Evolutionary conservation across 441 rosid genomes (phyloP), one percentile per base, ranked within the genome.

Genomic region (Arabidopsis lyrata): DNA sequence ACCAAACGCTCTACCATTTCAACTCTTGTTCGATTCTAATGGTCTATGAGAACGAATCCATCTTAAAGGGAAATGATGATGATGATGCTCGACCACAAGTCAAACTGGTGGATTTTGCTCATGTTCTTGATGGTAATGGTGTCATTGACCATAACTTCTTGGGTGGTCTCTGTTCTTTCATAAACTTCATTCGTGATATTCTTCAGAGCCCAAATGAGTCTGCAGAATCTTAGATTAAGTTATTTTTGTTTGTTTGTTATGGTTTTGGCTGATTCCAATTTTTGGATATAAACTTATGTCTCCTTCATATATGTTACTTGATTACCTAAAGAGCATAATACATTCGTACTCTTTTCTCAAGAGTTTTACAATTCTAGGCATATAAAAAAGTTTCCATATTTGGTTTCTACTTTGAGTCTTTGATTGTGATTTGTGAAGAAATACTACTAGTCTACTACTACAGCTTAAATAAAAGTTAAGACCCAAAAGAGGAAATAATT

Each of bases 81-180:
- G 55, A 8, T 59, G 52, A 64, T 72, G 75, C 83, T 56, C 63
- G 78, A 35, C 84, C 87, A 27, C 77, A 77, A 78, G 82, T 91
- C 9, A 93, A 90, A 77, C 98, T 96, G 55, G 78, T 96, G 38
- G 99, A 96, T 86, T 96, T 96, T 72, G 98, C 99, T 67, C 99
- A 96, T 81, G 94, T 90, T 60, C 29, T 76, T 66, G 99, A 93
- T 65, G 97, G 91, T 49, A 78, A 63, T n/a, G 99, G 93, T 16
- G 85, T 90, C 67, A 90, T 96, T 20, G 97, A 96, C 84, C 98
- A 93, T 76, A 96, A 96, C 82, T 93, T 91, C 88, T 74, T 93
- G 77, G 99, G 99, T 41, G 98, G 98, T 49, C 89, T 96, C 29
- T 93, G 97, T 82, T 96, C 98, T 62, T 79, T 93, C 72, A 93